Conservation (phyloP, 2,329 filamentous ascomycete genomes). For the Aspergillus bombycis region DNA sequence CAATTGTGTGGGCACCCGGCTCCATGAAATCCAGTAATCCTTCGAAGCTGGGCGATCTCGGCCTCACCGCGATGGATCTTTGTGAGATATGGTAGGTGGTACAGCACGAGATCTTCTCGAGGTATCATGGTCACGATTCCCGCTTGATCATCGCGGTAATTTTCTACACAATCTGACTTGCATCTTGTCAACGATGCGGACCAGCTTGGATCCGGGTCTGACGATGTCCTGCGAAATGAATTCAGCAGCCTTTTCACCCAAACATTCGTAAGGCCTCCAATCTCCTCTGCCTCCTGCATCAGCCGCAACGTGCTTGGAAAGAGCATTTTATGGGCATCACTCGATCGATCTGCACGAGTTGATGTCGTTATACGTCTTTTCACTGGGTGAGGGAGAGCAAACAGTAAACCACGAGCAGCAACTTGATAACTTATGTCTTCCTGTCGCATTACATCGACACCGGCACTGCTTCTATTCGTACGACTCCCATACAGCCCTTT, state of each 20-base stretch:
- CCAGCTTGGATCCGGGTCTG: neutral
- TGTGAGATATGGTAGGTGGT: constrained; percentile 83
- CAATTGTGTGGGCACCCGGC: neutral
- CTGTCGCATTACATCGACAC: constrained; percentile 74
- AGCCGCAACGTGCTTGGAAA: constrained; percentile 84
- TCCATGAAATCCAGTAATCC: constrained; percentile 58
- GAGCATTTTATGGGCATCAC: constrained; percentile 84
- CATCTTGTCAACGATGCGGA: neutral
- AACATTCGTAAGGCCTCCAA: constrained; percentile 65
- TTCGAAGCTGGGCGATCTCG: constrained; percentile 63
- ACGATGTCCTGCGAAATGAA: neutral
- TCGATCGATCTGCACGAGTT: constrained; percentile 31
- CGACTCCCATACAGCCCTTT: constrained; percentile 53
- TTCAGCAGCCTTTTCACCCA: constrained; percentile 30
- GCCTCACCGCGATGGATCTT: constrained; percentile 56
- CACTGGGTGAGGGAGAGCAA: constrained; percentile 83
- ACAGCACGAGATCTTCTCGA: constrained; percentile 60
- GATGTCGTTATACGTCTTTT: constrained; percentile 58
- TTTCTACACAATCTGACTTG: neutral
- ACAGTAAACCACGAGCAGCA: constrained; percentile 82
- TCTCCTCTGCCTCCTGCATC: constrained; percentile 82
- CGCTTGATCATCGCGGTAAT: constrained; percentile 7
- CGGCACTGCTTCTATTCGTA: constrained; percentile 52
- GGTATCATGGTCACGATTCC: constrained; percentile 36
- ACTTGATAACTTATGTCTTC: constrained; percentile 94